Base-by-base conservation (phyloP, 176 grass and related monocot species). In the Phragmites australis region DNA sequence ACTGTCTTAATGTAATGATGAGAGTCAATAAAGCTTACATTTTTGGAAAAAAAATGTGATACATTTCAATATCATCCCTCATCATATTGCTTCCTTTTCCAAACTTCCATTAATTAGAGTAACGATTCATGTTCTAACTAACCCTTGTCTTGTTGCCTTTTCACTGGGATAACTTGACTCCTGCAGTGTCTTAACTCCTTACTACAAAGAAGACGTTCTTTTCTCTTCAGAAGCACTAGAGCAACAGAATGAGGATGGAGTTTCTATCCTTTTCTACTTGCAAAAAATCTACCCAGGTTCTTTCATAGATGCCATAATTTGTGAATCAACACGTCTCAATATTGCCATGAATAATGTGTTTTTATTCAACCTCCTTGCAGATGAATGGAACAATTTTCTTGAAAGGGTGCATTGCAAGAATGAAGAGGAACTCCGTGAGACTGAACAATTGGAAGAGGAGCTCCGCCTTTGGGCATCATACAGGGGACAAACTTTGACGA, bases 201-300 rank as follows among this genome's bases (percentile, higher is more conserved):
- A 97, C 69, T 97, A 91, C 68, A 91, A 46, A 87, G 95, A 97
- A 54, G 92, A 94, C 3, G 95, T 97, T 75, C 92, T 97, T 69
- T 97, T 97, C 78, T 94, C 95, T 55, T 84, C 85, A 26, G 31
- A 97, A 25, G 86, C 60, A 41, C 86, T 97, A 32, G 86, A 89
- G 16, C 83, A 90, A 27, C 76, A 87, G 81, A 97, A 97, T 21
- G 95, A 97, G 80, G 95, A 97, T 75, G 95, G 95, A 43, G 92
- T 97, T 89, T 97, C 95, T 72, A 93, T 97, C 50, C 92, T 97
- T 79, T 97, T 97, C 66, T 97, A 97, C 81, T 67, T 97, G 65
- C 95, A 97, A 78, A 97, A 97, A 85, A 97, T 97, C 77, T 97
- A 94, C 54, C 95, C 95, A 77, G 95, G 95, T 94, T 81, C 32